Evolutionary conservation across 2,329 filamentous ascomycete species (phyloP).

Genomic region (Elsinoe batatas): DNA sequence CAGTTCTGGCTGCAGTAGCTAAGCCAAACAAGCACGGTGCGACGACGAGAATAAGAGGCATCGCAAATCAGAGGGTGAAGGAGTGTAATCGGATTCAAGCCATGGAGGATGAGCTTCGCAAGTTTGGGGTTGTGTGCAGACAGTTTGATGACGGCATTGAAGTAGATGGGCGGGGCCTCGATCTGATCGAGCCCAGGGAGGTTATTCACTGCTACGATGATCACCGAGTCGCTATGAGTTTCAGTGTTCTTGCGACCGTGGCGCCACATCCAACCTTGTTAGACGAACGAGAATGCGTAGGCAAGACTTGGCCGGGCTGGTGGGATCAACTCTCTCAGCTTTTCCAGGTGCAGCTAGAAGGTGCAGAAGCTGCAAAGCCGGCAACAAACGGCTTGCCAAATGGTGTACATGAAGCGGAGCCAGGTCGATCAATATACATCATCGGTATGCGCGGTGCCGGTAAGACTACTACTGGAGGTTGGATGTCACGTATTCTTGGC

Average conservation of each 20-base stretch:
- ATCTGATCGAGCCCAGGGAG: constrained; percentile 42
- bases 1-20: constrained; percentile 82
- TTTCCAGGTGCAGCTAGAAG: constrained; percentile 68
- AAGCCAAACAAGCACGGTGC: constrained; percentile 51
- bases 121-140: constrained; percentile 78
- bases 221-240: constrained; percentile 96
- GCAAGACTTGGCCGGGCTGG: constrained; percentile 98
- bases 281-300: constrained; percentile 82
- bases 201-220: constrained; percentile 92
- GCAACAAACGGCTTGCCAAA: constrained; percentile 27
- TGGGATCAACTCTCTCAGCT: constrained; percentile 79
- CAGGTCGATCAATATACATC: constrained; percentile 69
- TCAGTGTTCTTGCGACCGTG: constrained; percentile 74
- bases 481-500: constrained; percentile 66
- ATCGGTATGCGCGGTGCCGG: constrained; percentile 96
- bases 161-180: constrained; percentile 48
- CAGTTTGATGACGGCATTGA: constrained; percentile 95
- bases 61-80: constrained; percentile 95
- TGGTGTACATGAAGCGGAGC: constrained; percentile 19
- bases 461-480: constrained; percentile 85
- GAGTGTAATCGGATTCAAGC: constrained; percentile 94
- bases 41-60: constrained; percentile 79
- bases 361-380: constrained; percentile 49
- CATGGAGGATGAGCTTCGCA: constrained; percentile 89
- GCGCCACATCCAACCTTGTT: constrained; percentile 65